These are phyloP conservation scores for Nicotiana noctiflora DNA, from an alignment of 257 asterid genomes.

Conservation along the genomic window DNA sequence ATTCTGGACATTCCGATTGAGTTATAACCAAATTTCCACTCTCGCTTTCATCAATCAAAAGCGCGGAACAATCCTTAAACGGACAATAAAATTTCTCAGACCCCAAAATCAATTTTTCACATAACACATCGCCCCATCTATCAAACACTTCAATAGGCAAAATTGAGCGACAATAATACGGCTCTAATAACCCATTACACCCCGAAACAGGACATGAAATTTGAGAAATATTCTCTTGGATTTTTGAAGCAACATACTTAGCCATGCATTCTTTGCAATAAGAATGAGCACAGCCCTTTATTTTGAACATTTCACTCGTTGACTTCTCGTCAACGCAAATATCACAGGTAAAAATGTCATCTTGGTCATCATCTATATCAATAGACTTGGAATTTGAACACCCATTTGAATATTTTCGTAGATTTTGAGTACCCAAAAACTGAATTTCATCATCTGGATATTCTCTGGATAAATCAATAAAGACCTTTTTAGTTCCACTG, in stretches of 20 bases:
- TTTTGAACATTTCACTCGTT: conserved; percentile 10
- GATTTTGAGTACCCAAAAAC: background rate
- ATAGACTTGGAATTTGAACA: background rate
- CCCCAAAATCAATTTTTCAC: conserved; percentile 46
- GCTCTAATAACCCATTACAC: conserved; percentile 53
- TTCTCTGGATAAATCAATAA: background rate
- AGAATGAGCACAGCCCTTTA: conserved; percentile 40
- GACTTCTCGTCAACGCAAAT: conserved; percentile 52
- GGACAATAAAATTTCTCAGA: conserved; percentile 59
- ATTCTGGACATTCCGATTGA: conserved; percentile 47
- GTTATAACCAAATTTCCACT: background rate
- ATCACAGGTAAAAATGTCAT: conserved; percentile 29
- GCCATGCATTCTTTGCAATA: conserved; percentile 43
- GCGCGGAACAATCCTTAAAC: conserved; percentile 50
- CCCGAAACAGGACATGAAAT: conserved; percentile 45
- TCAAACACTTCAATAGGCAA: conserved; percentile 57
- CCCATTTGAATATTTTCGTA: background rate
- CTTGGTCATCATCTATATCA: background rate
- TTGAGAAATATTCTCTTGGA: conserved; percentile 31
- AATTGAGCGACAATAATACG: conserved; percentile 43
- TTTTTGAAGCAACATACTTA: conserved; percentile 42
- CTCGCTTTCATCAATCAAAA: conserved; percentile 32
- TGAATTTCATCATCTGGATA: background rate
- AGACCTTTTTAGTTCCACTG: background rate
- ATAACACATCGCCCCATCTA: conserved; percentile 65